These are phyloP conservation scores for Oryza meyeriana DNA, from an alignment of 176 grass and related monocot species.

Conservation along the genomic window DNA sequence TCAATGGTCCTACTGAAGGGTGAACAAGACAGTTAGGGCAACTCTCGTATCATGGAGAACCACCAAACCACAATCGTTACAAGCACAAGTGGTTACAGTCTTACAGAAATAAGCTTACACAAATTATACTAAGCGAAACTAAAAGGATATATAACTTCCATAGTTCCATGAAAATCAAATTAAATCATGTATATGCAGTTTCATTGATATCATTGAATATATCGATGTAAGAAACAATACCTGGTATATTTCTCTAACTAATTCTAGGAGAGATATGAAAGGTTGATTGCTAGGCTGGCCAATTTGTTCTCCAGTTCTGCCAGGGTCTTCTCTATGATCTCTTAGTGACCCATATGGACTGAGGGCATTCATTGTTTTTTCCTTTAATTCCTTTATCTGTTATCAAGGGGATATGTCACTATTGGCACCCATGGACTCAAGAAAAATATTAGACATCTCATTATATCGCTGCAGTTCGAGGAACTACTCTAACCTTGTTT, in stretches of 20 bases:
- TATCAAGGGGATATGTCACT: slow-evolving; percentile 27
- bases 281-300: slow-evolving; percentile 40
- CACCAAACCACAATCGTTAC: not conserved
- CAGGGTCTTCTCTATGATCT: slow-evolving; percentile 51
- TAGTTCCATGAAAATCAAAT: slow-evolving; percentile 1
- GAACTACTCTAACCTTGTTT: slow-evolving; percentile 67
- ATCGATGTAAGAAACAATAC: slow-evolving; percentile 44
- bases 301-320: slow-evolving; percentile 46
- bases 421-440: not conserved
- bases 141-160: not conserved
- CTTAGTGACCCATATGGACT: slow-evolving; percentile 51
- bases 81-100: slow-evolving; percentile 9
- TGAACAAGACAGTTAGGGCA: not conserved
- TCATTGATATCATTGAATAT: slow-evolving; percentile 1
- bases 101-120: not conserved
- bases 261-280: slow-evolving; percentile 88
- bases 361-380: slow-evolving; percentile 82
- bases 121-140: not conserved
- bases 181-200: slow-evolving; percentile 9
- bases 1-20: not conserved
- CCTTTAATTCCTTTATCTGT: slow-evolving; percentile 98
- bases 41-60: not conserved
- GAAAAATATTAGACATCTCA: slow-evolving; percentile 12
- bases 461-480: slow-evolving; percentile 4
- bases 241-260: slow-evolving; percentile 89